Evolutionary conservation across 1,139 yeast genomes (phyloP).

Genomic region (Magnusiomyces ingens): DNA sequence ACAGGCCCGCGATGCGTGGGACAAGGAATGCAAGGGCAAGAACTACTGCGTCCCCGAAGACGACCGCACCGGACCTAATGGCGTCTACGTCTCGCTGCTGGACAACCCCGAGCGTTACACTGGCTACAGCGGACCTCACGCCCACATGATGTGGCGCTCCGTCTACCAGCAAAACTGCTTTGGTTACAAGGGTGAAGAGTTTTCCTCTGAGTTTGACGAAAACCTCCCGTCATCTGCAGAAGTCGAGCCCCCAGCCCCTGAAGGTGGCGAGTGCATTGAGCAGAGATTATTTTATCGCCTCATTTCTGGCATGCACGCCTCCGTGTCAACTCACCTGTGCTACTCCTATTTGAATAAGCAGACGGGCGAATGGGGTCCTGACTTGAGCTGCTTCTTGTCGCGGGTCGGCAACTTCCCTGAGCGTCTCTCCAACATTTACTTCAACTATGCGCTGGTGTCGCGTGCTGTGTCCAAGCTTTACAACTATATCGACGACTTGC

Average conservation of each 20-base stretch:
- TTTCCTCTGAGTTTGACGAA: constrained; percentile 21
- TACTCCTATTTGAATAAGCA: constrained; percentile 72
- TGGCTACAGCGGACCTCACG: constrained; percentile 90
- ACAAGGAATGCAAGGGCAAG: constrained; percentile 3
- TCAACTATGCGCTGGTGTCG: constrained; percentile 83
- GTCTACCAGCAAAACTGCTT: constrained; percentile 91
- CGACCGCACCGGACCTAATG: constrained; percentile 24
- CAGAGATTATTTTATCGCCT: constrained; percentile 82
- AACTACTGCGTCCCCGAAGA: constrained; percentile 16
- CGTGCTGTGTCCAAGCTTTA: constrained; percentile 68
- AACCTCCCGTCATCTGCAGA: constrained; percentile 2
- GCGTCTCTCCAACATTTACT: constrained; percentile 79
- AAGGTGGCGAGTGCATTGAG: constrained; percentile 51
- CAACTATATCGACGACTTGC: constrained; percentile 42
- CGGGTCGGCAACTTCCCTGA: constrained; percentile 89
- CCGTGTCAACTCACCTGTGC: constrained; percentile 88
- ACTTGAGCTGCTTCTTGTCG: constrained; percentile 72
- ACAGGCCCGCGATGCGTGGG: constrained; percentile 6
- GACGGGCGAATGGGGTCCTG: constrained; percentile 78
- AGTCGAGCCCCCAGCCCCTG: neutral
- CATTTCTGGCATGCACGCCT: constrained; percentile 91
- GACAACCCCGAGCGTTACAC: constrained; percentile 95
- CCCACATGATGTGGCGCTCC: constrained; percentile 87
- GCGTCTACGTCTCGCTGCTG: constrained; percentile 79
- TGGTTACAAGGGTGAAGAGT: constrained; percentile 40